Base-by-base conservation (phyloP, 345 rosid genomes). In the Euphorbia tirucalli region DNA sequence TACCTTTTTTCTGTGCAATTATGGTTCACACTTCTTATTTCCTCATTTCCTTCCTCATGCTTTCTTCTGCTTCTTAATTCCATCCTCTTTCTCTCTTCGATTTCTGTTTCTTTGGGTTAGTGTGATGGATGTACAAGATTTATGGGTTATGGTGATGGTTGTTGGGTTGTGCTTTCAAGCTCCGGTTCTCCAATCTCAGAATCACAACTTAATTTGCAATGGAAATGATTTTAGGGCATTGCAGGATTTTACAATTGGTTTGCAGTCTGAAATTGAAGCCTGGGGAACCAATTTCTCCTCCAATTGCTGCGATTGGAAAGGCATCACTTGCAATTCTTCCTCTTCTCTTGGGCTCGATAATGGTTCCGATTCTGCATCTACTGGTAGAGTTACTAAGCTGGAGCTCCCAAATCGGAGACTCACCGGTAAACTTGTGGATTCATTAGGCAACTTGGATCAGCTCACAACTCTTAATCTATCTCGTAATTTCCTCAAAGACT, bases 231-330 rank as follows among this genome's bases (percentile, higher is more conserved):
- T 76, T 57, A 71, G 18, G 3, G 93, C 90, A 11, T 83, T 92
- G 31, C 73, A 13, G 48, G 84, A 74, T 58, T 87, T 92, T 69
- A 44, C 69, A 76, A 25, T 25, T 3, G 83, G 71, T 52, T 74
- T 89, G 64, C 79, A 80, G 10, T 71, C 78, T 8, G 71, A 71
- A 22, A 84, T 88, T 58, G 75, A 69, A 0, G 88, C 70, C 5
- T 89, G 92, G 91, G 60, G 49, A 7, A 6, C 59, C 11, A 83
- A 73, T 70, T 68, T 75, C 11, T 81, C 85, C 7, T 16, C 56
- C 43, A 82, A 83, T 64, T 92, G 95, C 83, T 87, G 97, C 61
- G 28, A 44, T 31, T 92, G 96, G 96, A 63, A 50, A 9, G 97
- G 95, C 73, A 62, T 89, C 81, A 66, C 76, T 35, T 89, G 94